These are phyloP conservation scores for Diaporthe velutina DNA, from an alignment of 2,329 filamentous ascomycete species.

Conservation along the genomic window DNA sequence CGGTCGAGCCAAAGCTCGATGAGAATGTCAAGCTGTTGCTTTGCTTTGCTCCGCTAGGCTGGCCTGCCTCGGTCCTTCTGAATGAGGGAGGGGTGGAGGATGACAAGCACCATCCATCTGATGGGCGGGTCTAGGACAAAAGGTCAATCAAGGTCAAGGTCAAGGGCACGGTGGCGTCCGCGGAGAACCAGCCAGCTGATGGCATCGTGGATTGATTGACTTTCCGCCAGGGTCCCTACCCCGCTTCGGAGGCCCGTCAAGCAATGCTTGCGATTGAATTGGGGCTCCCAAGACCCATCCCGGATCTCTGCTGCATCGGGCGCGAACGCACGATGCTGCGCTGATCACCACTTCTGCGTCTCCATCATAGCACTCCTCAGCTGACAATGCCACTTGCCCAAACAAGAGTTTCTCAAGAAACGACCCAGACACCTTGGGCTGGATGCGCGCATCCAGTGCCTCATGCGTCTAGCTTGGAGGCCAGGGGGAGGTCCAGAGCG, in stretches of 20 bases:
- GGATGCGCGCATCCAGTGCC: slow-evolving; percentile 17
- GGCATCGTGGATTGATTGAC: slow-evolving; percentile 32
- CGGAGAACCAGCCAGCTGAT: slow-evolving; percentile 21
- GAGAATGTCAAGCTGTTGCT: neutral
- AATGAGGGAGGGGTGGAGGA: neutral
- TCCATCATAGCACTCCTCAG: slow-evolving; percentile 25
- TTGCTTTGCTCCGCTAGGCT: neutral
- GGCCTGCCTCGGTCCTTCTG: neutral
- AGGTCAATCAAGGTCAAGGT: slow-evolving; percentile 10
- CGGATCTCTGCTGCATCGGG: slow-evolving; percentile 23
- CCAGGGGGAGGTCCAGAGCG: slow-evolving; percentile 2
- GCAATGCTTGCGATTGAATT: slow-evolving; percentile 29
- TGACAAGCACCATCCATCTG: neutral
- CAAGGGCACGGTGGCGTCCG: slow-evolving; percentile 10
- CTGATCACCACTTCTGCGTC: slow-evolving; percentile 15
- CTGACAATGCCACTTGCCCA: slow-evolving; percentile 26
- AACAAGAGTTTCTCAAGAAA: slow-evolving; percentile 29
- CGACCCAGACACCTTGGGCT: slow-evolving; percentile 14
- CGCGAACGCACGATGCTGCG: slow-evolving; percentile 3
- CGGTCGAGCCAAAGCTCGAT: neutral
- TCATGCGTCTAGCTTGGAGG: slow-evolving; percentile 13
- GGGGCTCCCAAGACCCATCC: slow-evolving; percentile 11
- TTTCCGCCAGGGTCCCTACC: slow-evolving; percentile 27
- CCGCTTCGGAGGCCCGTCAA: slow-evolving; percentile 24
- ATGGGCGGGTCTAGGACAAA: neutral